phyloP scores from a whole-genome alignment of 2,329 filamentous ascomycete genomes.

The Lachnellula cervina region DNA sequence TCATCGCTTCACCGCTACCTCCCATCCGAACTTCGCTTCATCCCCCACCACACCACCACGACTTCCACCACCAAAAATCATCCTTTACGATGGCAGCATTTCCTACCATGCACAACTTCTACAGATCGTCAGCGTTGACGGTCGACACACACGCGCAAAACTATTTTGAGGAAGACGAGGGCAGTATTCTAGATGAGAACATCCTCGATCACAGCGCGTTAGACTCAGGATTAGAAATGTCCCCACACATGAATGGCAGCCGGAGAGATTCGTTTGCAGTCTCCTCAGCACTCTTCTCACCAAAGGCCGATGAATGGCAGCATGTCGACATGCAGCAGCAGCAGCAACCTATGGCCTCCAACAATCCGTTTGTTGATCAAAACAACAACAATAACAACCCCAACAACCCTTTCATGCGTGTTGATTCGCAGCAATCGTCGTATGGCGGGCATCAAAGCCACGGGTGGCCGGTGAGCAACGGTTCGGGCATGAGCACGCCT shows the following conservation, averaged over 20 bases:
- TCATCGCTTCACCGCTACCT: conserved; percentile 27
- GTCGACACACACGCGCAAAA: conserved; percentile 38
- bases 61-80: conserved; percentile 13
- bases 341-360: conserved; percentile 44
- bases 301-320: conserved; percentile 61
- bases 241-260: conserved; percentile 57
- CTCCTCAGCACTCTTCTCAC: conserved; percentile 56
- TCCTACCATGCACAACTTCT: conserved; percentile 29
- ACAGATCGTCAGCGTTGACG: conserved; percentile 28
- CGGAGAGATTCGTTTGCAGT: conserved; percentile 60
- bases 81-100: conserved; percentile 27
- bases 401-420: conserved; percentile 62
- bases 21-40: conserved; percentile 24
- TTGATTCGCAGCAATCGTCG: conserved; percentile 45
- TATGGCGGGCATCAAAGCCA: conserved; percentile 25
- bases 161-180: conserved; percentile 58
- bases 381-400: conserved; percentile 35
- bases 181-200: conserved; percentile 55
- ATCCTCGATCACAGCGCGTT: conserved; percentile 55
- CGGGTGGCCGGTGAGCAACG: conserved; percentile 36
- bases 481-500: conserved; percentile 69
- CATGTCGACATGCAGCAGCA: conserved; percentile 52
- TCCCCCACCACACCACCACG: conserved; percentile 15
- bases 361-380: conserved; percentile 55
- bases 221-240: conserved; percentile 59